These are phyloP conservation scores for Myxozyma nipponensis DNA, from an alignment of 805 yeast genomes.

Conservation along the genomic window DNA sequence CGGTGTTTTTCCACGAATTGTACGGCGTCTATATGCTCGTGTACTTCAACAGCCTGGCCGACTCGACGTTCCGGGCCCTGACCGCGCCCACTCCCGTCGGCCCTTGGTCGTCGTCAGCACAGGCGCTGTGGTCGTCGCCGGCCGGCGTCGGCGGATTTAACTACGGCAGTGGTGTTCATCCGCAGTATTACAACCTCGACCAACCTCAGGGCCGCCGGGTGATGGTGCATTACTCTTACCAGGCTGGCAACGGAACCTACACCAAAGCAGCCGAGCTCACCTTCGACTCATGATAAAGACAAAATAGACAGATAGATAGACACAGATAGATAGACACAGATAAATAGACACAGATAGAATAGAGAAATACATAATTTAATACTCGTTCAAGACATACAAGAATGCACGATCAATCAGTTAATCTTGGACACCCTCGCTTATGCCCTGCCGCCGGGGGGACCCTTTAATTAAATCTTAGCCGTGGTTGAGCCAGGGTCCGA, in stretches of 20 bases:
- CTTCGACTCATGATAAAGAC: background rate
- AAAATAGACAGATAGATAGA: background rate
- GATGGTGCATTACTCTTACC: slow-evolving; percentile 15
- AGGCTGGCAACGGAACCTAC: slow-evolving; percentile 5
- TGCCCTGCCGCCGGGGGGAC: too few relatives aligned
- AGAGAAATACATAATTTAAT: too few relatives aligned
- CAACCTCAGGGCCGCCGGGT: slow-evolving; percentile 2
- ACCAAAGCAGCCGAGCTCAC: slow-evolving; percentile 2
- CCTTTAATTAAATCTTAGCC: too few relatives aligned
- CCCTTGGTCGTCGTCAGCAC: slow-evolving; percentile 12
- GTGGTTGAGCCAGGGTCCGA: too few relatives aligned
- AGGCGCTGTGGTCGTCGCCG: background rate
- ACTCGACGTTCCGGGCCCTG: slow-evolving; percentile 12
- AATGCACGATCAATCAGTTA: too few relatives aligned
- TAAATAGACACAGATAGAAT: background rate
- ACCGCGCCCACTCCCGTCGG: slow-evolving; percentile 15
- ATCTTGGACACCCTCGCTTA: too few relatives aligned
- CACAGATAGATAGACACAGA: background rate
- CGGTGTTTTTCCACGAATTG: slow-evolving; percentile 12
- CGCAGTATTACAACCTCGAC: background rate
- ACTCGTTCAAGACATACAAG: too few relatives aligned
- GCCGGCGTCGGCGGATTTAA: slow-evolving; percentile 5
- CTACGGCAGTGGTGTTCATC: slow-evolving; percentile 9
- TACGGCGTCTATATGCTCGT: slow-evolving; percentile 14
- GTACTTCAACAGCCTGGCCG: slow-evolving; percentile 9